A percentile compares a stretch with the other conserved stretches of the same genome.
Conservation (phyloP, 2,329 filamentous ascomycete species). For the Cadophora malorum region DNA sequence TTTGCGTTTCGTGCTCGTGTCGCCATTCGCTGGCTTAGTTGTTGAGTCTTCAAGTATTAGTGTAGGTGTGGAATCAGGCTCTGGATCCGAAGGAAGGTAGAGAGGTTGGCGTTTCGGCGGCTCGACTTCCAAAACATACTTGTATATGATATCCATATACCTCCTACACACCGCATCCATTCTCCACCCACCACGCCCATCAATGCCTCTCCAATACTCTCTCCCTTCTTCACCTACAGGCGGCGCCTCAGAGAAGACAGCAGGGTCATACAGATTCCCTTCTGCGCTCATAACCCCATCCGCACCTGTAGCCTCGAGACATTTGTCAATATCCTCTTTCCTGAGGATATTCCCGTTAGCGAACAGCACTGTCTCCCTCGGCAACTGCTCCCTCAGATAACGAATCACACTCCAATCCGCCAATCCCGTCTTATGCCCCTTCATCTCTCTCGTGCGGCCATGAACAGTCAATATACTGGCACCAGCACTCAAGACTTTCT, state of each 20-base stretch:
- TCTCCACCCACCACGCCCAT: conserved; percentile 84
- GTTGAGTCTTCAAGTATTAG: background rate
- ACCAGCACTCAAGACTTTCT: conserved; percentile 83
- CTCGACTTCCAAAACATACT: conserved; percentile 70
- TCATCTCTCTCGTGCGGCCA: conserved; percentile 87
- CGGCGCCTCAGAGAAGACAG: conserved; percentile 78
- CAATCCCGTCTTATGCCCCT: conserved; percentile 91
- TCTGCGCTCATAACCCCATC: conserved; percentile 97
- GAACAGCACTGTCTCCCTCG: conserved; percentile 88
- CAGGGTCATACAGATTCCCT: conserved; percentile 90
- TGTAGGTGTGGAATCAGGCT: conserved; percentile 45
- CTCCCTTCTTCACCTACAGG: conserved; percentile 67
- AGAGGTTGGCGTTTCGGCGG: conserved; percentile 74
- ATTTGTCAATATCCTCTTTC: conserved; percentile 76
- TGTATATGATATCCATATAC: conserved; percentile 90
- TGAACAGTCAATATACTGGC: conserved; percentile 95
- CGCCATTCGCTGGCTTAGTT: background rate
- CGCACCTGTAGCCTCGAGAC: conserved; percentile 82
- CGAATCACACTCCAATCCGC: conserved; percentile 91
- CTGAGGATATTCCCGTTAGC: conserved; percentile 95
- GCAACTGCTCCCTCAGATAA: conserved; percentile 82
- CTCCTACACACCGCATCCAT: conserved; percentile 86
- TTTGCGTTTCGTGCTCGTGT: conserved; percentile 29
- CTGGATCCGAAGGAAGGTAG: conserved; percentile 63
- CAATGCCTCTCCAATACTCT: conserved; percentile 84